Percentiles rank a stretch among this genome's conserved stretches.
Evolutionary conservation across 176 grass and related monocot species (phyloP).

Genomic region (Triticum dicoccoides): DNA sequence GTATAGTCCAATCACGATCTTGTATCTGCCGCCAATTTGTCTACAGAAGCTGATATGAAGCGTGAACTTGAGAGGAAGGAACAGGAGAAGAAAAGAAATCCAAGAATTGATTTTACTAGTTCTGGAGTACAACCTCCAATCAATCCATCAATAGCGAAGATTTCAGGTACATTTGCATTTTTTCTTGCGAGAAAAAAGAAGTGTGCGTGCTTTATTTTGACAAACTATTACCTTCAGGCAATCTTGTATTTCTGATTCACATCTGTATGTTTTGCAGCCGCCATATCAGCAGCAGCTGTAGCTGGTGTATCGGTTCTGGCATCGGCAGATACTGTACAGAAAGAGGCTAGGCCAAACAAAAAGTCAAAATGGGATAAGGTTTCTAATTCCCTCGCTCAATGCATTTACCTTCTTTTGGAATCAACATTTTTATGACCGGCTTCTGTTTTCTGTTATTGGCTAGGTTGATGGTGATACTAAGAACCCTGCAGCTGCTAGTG

Average conservation of each 20-base stretch:
- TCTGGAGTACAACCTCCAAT: constrained; percentile 55
- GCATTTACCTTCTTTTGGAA: constrained; percentile 1
- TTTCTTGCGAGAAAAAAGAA: not conserved
- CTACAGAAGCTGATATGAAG: constrained; percentile 87
- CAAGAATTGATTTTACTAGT: constrained; percentile 74
- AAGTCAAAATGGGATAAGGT: constrained; percentile 99
- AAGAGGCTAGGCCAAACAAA: constrained; percentile 74
- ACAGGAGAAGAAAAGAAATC: constrained; percentile 77
- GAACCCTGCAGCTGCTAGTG: constrained; percentile 43
- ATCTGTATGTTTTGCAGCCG: constrained; percentile 16
- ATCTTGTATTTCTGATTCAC: not conserved
- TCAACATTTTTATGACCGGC: constrained; percentile 22
- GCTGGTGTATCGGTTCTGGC: constrained; percentile 29
- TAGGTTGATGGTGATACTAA: constrained; percentile 84
- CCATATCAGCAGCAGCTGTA: constrained; percentile 35
- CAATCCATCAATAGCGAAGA: constrained; percentile 50
- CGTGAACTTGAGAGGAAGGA: constrained; percentile 88
- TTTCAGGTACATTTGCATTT: constrained; percentile 49
- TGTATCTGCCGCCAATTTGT: constrained; percentile 11
- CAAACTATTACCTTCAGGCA: not conserved
- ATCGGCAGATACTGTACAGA: constrained; percentile 45
- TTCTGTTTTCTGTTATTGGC: constrained; percentile 25
- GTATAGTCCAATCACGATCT: constrained; percentile 13
- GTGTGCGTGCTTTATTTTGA: not conserved
- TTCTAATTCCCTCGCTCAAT: constrained; percentile 2